Evolutionary conservation across 768 basidiomycete genomes (phyloP).

Genomic region (Pholiota molesta): DNA sequence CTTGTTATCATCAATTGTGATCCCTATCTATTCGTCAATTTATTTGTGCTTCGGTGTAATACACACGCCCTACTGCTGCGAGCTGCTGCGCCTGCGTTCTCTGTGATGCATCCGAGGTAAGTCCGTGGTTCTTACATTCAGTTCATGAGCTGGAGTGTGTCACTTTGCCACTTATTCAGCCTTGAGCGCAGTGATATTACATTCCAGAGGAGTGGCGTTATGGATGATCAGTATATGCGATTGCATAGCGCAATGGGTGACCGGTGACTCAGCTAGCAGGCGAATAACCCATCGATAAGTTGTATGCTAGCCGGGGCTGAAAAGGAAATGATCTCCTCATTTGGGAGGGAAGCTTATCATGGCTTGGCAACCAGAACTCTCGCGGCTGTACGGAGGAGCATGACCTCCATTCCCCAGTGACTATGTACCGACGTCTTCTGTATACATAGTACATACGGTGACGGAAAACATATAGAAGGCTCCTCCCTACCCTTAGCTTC

Average conservation of each 20-base stretch:
- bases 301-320: not conserved
- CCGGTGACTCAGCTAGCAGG: not conserved
- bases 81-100: not conserved
- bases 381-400: too few species aligned
- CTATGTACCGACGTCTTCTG: too few species aligned
- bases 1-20: too few species aligned
- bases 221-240: not conserved
- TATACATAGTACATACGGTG: too few species aligned
- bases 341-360: not conserved
- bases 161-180: too few species aligned
- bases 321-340: conserved; percentile 2
- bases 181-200: too few species aligned
- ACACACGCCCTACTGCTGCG: not conserved
- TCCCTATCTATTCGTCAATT: not conserved
- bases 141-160: not conserved
- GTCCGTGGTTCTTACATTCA: not conserved
- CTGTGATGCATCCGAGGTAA: not conserved
- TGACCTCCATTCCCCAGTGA: too few species aligned
- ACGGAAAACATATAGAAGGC: too few species aligned
- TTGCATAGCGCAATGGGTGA: not conserved
- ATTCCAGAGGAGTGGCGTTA: not conserved
- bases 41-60: not conserved
- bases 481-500: too few species aligned
- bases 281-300: not conserved
- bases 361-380: not conserved